Evolutionary conservation across 1,284 basidiomycete species (phyloP).

Genomic region (Puccinia brachypodii): DNA sequence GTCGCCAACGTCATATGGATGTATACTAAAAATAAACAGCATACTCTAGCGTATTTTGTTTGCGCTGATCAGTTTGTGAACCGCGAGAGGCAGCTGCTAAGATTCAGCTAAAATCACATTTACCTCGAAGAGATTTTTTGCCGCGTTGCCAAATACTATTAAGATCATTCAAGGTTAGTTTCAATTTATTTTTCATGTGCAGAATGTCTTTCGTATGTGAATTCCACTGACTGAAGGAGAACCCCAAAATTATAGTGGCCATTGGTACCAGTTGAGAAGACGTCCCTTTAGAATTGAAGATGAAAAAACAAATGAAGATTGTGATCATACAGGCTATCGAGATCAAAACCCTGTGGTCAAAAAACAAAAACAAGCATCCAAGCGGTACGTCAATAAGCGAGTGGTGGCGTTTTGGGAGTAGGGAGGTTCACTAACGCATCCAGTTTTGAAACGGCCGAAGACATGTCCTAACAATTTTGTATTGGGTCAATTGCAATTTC

Average conservation of each 20-base stretch:
- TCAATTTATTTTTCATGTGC: constrained; percentile 63
- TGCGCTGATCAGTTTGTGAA: neutral
- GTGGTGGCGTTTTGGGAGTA: neutral
- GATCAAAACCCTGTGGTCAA: constrained; percentile 63
- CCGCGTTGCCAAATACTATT: constrained; percentile 70
- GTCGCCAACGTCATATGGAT: constrained; percentile 57
- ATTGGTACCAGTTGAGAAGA: constrained; percentile 74
- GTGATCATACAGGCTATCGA: constrained; percentile 65
- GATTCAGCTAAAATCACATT: neutral
- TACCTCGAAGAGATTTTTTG: constrained; percentile 76
- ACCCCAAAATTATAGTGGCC: constrained; percentile 68
- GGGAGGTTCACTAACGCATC: constrained; percentile 59
- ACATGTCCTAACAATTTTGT: constrained; percentile 57
- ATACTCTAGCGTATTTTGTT: constrained; percentile 2
- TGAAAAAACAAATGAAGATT: constrained; percentile 72
- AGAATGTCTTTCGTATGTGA: neutral
- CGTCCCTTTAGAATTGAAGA: constrained; percentile 73
- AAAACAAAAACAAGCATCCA: neutral
- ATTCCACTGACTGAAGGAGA: constrained; percentile 51
- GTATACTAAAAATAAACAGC: constrained; percentile 50
- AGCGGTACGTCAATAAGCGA: neutral
- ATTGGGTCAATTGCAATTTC: neutral
- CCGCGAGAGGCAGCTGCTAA: neutral
- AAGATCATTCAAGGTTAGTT: neutral
- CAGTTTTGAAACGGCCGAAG: constrained; percentile 68